Base-by-base conservation (phyloP, 306 rosid genomes). In the Vachellia collinsii region DNA sequence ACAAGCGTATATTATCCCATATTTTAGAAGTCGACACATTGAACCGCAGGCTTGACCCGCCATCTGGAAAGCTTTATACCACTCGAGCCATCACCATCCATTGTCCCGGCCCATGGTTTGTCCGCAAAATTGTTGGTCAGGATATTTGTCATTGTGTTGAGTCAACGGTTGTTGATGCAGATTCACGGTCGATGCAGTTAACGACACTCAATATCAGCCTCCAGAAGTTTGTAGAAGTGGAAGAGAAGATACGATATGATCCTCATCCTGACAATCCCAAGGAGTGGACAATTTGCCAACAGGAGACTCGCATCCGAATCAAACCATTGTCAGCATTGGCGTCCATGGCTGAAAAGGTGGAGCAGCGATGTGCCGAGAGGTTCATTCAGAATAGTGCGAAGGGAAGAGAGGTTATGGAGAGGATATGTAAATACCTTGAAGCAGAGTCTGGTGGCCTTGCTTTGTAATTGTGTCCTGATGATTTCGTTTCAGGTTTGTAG, bases 361-460 rank as follows among this genome's bases (percentile, higher is more conserved):
- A 89, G 85, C 93, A 89, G 42, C 80, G 88, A n/a, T 91, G 90
- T n/a, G 99, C 93, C 9, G 95, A 91, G 85, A 86, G 65, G 87
- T 86, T 88, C 22, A 65, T 87, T 86, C 92, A 87, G 80, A 87
- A 89, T 68, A 89, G 97, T 86, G 92, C 80, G 38, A 93, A 92
- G 86, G 92, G 99, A 75, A 96, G 93, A 82, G 95, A 91, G 85
- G 95, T 89, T 37, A 91, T 91, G 95, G 95, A 89, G 88, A 87
- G 91, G 75, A 91, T 91, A 53, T 91, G 93, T 83, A 91, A 84
- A 83, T 91, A 89, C 83, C 91, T 91, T 50, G 95, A 91, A 83
- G 89, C 95, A 41, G 95, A 89, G 85, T 89, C 90, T 6, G 77
- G 76, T 3, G 89, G 87, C 38, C 76, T 89, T 53, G 46, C 87